Conservation (phyloP, 2,329 filamentous ascomycete genomes). For the Neonectria coccinea region DNA sequence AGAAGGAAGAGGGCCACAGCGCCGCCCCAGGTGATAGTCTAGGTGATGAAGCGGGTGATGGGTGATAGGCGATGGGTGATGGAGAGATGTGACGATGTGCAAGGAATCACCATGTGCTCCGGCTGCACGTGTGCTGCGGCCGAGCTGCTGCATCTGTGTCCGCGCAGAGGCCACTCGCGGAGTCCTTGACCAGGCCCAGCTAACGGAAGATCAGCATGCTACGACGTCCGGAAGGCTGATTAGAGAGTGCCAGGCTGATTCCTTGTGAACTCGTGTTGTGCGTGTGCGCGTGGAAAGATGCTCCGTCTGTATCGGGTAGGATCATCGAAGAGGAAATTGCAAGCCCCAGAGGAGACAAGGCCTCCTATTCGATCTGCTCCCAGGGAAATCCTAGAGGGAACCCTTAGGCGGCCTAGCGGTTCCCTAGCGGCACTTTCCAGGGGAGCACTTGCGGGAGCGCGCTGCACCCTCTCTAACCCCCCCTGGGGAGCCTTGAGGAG, state of each 20-base stretch:
- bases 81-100: conserved; percentile 8
- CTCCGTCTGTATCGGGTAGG: conserved; percentile 27
- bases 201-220: neutral
- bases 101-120: conserved; percentile 13
- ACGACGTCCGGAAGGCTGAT: neutral
- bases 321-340: conserved; percentile 44
- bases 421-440: conserved; percentile 18
- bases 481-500: neutral
- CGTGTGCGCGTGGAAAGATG: conserved; percentile 23
- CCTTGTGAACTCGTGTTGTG: conserved; percentile 20
- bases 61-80: conserved; percentile 2
- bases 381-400: conserved; percentile 15
- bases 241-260: conserved; percentile 11
- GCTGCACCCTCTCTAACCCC: neutral
- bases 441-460: conserved; percentile 7
- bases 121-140: conserved; percentile 18
- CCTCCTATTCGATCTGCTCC: conserved; percentile 37
- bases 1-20: conserved; percentile 10
- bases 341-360: conserved; percentile 26
- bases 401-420: conserved; percentile 8
- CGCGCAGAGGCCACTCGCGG: neutral
- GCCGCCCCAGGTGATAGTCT: neutral
- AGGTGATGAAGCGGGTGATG: neutral
- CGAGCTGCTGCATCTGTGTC: conserved; percentile 14
- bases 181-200: neutral